Conservation (phyloP, 345 rosid genomes). For the Turnera subulata region DNA sequence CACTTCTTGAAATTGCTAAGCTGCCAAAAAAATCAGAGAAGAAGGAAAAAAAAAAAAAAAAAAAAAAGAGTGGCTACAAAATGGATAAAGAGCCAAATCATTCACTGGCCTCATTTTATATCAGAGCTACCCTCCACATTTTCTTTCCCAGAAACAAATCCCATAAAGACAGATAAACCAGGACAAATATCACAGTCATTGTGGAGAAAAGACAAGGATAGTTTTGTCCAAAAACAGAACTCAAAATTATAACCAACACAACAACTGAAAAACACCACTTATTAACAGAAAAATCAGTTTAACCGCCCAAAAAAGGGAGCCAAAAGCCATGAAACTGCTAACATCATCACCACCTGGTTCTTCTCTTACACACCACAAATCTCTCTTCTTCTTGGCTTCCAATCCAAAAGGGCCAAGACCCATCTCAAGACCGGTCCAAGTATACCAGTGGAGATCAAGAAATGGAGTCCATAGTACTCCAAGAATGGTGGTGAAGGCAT, state of each 20-base stretch:
- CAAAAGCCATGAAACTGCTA: constrained; percentile 39
- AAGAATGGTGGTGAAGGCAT: constrained; percentile 39
- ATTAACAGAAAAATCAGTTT: constrained; percentile 9
- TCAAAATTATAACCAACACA: constrained; percentile 1
- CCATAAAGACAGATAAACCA: too few species aligned
- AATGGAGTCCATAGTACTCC: background rate
- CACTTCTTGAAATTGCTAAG: too few species aligned
- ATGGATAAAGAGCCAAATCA: too few species aligned
- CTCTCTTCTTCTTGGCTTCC: constrained; percentile 26
- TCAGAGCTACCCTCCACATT: too few species aligned
- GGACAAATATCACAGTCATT: too few species aligned
- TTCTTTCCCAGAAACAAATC: too few species aligned
- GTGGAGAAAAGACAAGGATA: constrained; percentile 8
- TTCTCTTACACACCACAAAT: constrained; percentile 27
- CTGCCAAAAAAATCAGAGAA: too few species aligned
- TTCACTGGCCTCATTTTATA: too few species aligned
- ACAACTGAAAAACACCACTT: constrained; percentile 17
- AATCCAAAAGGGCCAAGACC: constrained; percentile 24
- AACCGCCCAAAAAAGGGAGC: background rate
- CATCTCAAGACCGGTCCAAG: constrained; percentile 20
- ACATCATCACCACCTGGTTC: constrained; percentile 33
- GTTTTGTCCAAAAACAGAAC: constrained; percentile 10
- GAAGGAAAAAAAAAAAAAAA: too few species aligned
- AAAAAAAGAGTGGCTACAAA: too few species aligned
- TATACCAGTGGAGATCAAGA: constrained; percentile 23